These are phyloP conservation scores for Ganoderma resinaceum DNA, from an alignment of 1,284 basidiomycete genomes.

Conservation along the genomic window DNA sequence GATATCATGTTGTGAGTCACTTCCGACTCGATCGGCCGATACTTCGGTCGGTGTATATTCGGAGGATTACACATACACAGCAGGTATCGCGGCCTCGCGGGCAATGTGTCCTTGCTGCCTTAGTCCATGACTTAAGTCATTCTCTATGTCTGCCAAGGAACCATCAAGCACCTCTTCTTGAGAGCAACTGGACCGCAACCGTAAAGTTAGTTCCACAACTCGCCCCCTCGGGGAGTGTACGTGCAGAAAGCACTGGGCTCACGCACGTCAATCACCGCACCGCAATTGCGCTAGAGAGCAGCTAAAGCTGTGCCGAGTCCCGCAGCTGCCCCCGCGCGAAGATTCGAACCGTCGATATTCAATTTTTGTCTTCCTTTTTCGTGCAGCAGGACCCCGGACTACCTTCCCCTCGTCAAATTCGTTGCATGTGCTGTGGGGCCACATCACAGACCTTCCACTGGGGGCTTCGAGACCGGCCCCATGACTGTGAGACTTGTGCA, in stretches of 20 bases:
- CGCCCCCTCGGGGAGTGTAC: neutral
- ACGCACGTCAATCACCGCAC: constrained; percentile 27
- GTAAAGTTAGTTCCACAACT: neutral
- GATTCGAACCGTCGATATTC: constrained; percentile 2
- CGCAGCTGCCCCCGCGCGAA: neutral
- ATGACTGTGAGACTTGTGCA: neutral
- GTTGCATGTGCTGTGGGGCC: neutral
- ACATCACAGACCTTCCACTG: neutral
- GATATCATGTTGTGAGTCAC: neutral
- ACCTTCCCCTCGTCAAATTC: constrained; percentile 3
- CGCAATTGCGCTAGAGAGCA: constrained; percentile 14
- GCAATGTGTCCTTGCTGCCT: no score
- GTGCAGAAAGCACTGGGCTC: neutral
- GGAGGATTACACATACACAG: neutral
- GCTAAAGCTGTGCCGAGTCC: constrained; percentile 20
- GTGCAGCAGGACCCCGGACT: constrained; percentile 4
- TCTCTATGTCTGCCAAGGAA: neutral
- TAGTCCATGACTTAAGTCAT: neutral
- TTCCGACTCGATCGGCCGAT: neutral
- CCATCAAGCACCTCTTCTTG: neutral
- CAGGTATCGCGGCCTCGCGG: no score
- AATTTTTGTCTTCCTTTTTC: constrained; percentile 4
- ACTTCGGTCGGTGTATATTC: neutral
- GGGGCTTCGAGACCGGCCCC: neutral
- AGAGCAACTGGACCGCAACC: neutral